phyloP scores from a whole-genome alignment of 345 rosid species.

The Eucalyptus fibrosa region DNA sequence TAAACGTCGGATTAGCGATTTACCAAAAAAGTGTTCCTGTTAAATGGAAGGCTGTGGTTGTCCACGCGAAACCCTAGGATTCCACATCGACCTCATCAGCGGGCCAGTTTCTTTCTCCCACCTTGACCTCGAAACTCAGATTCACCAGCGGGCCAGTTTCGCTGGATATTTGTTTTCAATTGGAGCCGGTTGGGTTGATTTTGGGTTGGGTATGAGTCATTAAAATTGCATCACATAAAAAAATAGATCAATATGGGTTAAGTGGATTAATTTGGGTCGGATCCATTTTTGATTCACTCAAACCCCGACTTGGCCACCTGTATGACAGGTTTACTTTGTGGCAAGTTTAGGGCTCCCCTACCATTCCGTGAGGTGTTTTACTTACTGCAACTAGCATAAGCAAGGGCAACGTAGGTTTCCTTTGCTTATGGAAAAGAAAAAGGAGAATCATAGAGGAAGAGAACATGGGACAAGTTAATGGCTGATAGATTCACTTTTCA shows the following conservation, averaged over 20 bases:
- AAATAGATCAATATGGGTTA: background rate
- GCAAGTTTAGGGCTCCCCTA: background rate
- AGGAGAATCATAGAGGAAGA: background rate
- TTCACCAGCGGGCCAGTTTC: background rate
- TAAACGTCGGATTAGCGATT: background rate
- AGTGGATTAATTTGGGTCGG: background rate
- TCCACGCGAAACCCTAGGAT: background rate
- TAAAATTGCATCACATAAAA: background rate
- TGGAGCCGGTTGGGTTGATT: background rate
- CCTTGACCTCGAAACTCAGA: background rate
- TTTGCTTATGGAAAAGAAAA: background rate
- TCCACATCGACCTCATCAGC: background rate
- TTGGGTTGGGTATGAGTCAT: background rate
- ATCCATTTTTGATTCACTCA: background rate
- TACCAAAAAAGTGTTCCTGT: background rate
- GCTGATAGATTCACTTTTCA: background rate
- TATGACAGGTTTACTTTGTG: background rate
- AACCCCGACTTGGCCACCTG: background rate
- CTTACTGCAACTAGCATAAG: background rate
- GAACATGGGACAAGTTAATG: background rate
- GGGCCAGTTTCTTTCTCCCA: background rate
- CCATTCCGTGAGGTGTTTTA: background rate
- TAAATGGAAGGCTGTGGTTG: background rate
- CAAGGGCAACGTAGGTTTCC: background rate
- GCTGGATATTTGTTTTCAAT: background rate